Evolutionary conservation across 1,284 basidiomycete species (phyloP).

Genomic region (Rhizopogon parksii): DNA sequence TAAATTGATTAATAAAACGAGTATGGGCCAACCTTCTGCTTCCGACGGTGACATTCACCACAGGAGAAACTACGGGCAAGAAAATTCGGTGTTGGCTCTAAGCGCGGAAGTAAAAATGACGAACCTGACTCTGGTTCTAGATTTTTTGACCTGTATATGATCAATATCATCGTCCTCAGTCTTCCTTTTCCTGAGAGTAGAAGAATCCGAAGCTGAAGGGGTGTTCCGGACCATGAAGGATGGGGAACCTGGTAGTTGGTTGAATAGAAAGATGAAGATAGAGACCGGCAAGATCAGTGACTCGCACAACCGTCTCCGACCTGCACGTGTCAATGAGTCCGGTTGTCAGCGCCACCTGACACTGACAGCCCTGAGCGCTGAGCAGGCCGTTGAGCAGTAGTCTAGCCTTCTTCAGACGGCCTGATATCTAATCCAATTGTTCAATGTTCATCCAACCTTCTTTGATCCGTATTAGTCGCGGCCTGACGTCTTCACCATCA

Average conservation of each 20-base stretch:
- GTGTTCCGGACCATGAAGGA: slow-evolving; percentile 22
- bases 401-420: too few relatives aligned
- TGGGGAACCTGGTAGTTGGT: slow-evolving; percentile 26
- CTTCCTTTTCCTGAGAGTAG: slow-evolving; percentile 51
- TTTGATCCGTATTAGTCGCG: too few relatives aligned
- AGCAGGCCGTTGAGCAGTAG: too few relatives aligned
- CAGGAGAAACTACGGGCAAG: slow-evolving; percentile 64
- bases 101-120: slow-evolving; percentile 10
- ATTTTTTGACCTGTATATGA: slow-evolving; percentile 51
- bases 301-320: slow-evolving; percentile 11
- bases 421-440: too few relatives aligned
- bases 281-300: not conserved
- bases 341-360: too few relatives aligned
- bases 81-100: slow-evolving; percentile 3
- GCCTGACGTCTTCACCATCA: too few relatives aligned
- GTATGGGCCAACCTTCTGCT: slow-evolving; percentile 57
- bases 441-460: too few relatives aligned
- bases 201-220: slow-evolving; percentile 17
- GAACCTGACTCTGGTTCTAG: slow-evolving; percentile 67
- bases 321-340: slow-evolving; percentile 19
- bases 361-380: too few relatives aligned
- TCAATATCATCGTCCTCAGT: slow-evolving; percentile 50
- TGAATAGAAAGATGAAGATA: slow-evolving; percentile 19
- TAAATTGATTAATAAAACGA: slow-evolving; percentile 5
- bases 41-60: slow-evolving; percentile 76